These are phyloP conservation scores for Tetrapisispora phaffii DNA, from an alignment of 805 yeast genomes.

Conservation along the genomic window DNA sequence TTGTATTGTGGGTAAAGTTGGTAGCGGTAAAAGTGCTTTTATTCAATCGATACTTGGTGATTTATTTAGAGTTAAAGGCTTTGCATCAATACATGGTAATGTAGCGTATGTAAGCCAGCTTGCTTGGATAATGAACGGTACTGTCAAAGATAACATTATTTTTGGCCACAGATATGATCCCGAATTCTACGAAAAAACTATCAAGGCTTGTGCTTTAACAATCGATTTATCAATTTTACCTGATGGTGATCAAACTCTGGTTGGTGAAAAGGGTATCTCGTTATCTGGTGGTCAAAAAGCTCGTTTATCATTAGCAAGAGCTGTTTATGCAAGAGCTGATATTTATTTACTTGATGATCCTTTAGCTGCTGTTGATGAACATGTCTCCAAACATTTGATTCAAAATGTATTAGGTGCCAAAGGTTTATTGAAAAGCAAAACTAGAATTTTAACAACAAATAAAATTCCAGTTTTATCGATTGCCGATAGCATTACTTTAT, in stretches of 20 bases:
- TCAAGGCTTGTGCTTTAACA: conserved; percentile 79
- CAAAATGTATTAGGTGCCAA: conserved; percentile 72
- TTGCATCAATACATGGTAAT: conserved; percentile 60
- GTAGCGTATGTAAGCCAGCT: conserved; percentile 87
- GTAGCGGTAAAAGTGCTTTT: conserved; percentile 80
- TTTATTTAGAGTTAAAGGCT: conserved; percentile 64
- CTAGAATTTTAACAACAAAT: conserved; percentile 78
- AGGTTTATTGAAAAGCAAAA: conserved; percentile 66
- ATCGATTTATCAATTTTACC: conserved; percentile 73
- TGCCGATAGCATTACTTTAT: conserved; percentile 61
- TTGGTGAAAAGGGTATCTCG: conserved; percentile 96
- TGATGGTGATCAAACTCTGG: conserved; percentile 84
- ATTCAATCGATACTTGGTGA: conserved; percentile 77
- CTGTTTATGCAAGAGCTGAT: conserved; percentile 91
- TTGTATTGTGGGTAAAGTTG: conserved; percentile 85
- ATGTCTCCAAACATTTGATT: conserved; percentile 80
- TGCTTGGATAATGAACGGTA: conserved; percentile 96
- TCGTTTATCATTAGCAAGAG: conserved; percentile 85
- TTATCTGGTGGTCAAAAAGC: conserved; percentile 98
- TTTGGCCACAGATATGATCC: conserved; percentile 83
- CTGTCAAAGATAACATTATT: conserved; percentile 80
- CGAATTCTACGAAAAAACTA: conserved; percentile 67
- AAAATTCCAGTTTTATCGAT: conserved; percentile 70
- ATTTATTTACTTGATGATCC: conserved; percentile 86
- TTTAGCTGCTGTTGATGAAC: conserved; percentile 94